Evolutionary conservation across 1,284 basidiomycete species (phyloP).

Genomic region (Agaricales sp.): DNA sequence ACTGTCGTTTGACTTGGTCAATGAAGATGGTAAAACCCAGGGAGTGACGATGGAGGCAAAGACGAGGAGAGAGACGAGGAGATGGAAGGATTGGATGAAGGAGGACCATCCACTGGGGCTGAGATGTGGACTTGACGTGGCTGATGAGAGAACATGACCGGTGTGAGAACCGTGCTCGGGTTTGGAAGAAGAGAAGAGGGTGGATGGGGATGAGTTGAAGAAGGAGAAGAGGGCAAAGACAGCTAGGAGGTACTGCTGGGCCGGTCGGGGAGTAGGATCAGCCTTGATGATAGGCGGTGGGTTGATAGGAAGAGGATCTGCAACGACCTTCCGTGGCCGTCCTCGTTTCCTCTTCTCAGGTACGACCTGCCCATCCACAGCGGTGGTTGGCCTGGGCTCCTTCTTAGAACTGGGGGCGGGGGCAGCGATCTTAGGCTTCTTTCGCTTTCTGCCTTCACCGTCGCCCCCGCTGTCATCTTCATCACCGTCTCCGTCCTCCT

Average conservation of each 20-base stretch:
- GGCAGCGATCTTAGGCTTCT: slow-evolving; percentile 31
- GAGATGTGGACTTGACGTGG: slow-evolving; percentile 8
- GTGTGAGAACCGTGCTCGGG: slow-evolving; percentile 20
- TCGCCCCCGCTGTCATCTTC: slow-evolving; percentile 43
- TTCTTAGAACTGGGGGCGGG: slow-evolving; percentile 20
- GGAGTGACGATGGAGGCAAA: slow-evolving; percentile 45
- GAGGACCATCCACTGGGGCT: slow-evolving; percentile 25
- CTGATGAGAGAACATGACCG: slow-evolving; percentile 26
- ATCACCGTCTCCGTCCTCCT: slow-evolving; percentile 45
- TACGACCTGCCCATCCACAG: slow-evolving; percentile 16
- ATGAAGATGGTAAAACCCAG: slow-evolving; percentile 30
- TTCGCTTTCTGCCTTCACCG: slow-evolving; percentile 40
- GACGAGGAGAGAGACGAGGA: slow-evolving; percentile 50
- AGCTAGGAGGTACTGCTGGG: slow-evolving; percentile 63
- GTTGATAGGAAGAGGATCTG: slow-evolving; percentile 9
- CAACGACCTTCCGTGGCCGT: slow-evolving; percentile 45
- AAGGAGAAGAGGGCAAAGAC: slow-evolving; percentile 68
- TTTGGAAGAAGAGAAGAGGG: slow-evolving; percentile 18
- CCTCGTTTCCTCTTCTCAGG: slow-evolving; percentile 78
- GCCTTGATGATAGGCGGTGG: slow-evolving; percentile 7
- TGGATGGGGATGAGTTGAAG: slow-evolving; percentile 50
- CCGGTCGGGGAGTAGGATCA: slow-evolving; percentile 14
- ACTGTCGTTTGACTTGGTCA: slow-evolving; percentile 11
- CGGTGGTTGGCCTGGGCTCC: slow-evolving; percentile 15
- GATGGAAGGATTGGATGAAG: slow-evolving; percentile 45